Conservation (phyloP, 139 green algal genomes). For the Pleodorina starrii region DNA sequence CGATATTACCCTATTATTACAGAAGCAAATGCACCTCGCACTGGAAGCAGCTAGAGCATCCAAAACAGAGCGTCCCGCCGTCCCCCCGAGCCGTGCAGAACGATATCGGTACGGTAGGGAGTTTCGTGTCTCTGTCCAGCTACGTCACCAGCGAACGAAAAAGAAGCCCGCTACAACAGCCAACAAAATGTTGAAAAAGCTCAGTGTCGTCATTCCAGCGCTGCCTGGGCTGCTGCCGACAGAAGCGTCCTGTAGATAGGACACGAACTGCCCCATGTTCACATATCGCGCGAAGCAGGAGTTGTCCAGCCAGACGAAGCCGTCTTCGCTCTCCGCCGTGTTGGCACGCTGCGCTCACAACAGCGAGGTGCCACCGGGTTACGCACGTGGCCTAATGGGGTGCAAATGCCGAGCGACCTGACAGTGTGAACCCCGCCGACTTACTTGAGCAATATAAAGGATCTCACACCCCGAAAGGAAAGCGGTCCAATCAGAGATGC, state of each 20-base stretch:
- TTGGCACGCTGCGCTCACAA: neutral
- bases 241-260: neutral
- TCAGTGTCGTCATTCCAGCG: neutral
- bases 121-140: no score
- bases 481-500: neutral
- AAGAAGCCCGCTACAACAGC: neutral
- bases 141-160: neutral
- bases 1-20: no score
- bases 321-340: slow-evolving; percentile 22
- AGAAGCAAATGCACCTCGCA: no score
- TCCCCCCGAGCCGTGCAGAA: no score
- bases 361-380: no score
- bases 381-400: no score
- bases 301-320: slow-evolving; percentile 36
- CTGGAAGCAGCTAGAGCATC: no score
- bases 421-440: no score
- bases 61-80: no score
- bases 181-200: neutral
- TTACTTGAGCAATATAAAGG: slow-evolving; percentile 41
- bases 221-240: neutral
- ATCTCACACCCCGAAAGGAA: slow-evolving; percentile 34
- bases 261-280: slow-evolving; percentile 5
- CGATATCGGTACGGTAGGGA: no score
- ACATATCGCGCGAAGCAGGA: slow-evolving; percentile 30
- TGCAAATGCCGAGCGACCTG: no score